Evolutionary conservation across 2,329 filamentous ascomycete species (phyloP), one percentile per base, ranked within the genome.

Genomic region (Pseudocercospora vitis): DNA sequence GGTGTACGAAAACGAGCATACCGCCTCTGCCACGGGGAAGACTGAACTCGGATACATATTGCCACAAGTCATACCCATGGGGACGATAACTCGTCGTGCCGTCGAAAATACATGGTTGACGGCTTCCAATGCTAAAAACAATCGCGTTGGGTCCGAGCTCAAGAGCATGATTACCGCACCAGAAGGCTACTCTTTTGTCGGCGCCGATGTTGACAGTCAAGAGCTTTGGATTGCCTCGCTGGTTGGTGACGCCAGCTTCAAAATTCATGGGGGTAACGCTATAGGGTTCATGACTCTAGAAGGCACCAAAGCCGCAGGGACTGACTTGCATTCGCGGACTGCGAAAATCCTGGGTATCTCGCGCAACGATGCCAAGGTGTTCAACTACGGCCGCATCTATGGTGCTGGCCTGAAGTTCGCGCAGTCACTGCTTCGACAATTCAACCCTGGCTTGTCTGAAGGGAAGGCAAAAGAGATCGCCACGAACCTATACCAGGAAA

Each of bases 231-330:
- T 99, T 65, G 95, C 94, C 3, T 96, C 90, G 70, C 79, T 99
- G 1, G 83, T 99, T 1, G 94, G 94, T 19, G 94, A 99, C 70
- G 89, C 94, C 3, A 91, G 91, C 19, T 99, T 99, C 75, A 87
- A 90, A 66, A 78, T 99, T 1, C 94, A 99, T 63, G 95, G 94
- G 35, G 95, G 94, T 49, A 97, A 96, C 68, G 94, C 95, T 1
- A 89, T 99, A 54, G 94, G 95, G 0, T 99, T 99, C 76, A 99
- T 99, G 95, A 99, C 94, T 0, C 78, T 99, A 1, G 95, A 99
- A 74, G 92, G 94, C 11, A 94, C 90, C 46, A 97, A 99, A 73
- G 86, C 90, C 4, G 90, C 89, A 2, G 92, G 92, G 3, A 99
- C 92, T 0, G 92, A 99, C 71, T 75, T 97, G 52, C 92, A 99